Base-by-base conservation (phyloP, 768 basidiomycete genomes). In the Tremella yokohamensis region DNA sequence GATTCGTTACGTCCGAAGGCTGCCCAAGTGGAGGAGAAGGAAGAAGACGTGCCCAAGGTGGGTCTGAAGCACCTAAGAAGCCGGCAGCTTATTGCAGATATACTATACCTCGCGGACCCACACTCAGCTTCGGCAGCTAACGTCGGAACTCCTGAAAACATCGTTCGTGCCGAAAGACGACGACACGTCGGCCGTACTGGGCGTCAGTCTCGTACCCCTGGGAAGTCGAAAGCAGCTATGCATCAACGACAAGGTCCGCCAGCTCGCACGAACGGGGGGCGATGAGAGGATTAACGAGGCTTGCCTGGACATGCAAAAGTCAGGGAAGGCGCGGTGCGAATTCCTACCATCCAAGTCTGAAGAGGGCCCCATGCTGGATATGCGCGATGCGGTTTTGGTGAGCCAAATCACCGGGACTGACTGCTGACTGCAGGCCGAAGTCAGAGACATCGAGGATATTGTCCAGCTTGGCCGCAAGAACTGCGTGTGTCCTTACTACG, bases 61-160 rank as follows among this genome's bases (percentile, higher is more conserved):
- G 29, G 62, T 29, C 39, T 34, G 4, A 11, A 11, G 11, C 29
- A 4, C 29, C 22, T 45, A 8, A 45, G 22, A 22, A 16, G 22
- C 15, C 22, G 0, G 4, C 34, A 13, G 15, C 6, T 52, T 3
- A 34, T 34, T 16, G 3, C 56, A 79, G 80, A 86, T 98, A 60
- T 96, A 85, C 75, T 96, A 93, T 70, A 88, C 93, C 0, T 98
- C 96, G 0, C 82, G 94, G 29, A 99, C 94, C 0, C 94, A 99
- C 77, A 93, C 93, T 1, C 94, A 99, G 69, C 83, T 99, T 2
- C 82, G 91, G 1, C 94, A 99, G 74, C 82, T 98, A 2, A 80
- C 92, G 16, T 86, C 87, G 2, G 96, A 99, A 70, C 80, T 97
- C 9, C 81, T 79, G 40, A 87, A 84, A 65, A 82, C 94, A 80